phyloP scores from a whole-genome alignment of 345 rosid genomes.

The Populus ilicifolia region DNA sequence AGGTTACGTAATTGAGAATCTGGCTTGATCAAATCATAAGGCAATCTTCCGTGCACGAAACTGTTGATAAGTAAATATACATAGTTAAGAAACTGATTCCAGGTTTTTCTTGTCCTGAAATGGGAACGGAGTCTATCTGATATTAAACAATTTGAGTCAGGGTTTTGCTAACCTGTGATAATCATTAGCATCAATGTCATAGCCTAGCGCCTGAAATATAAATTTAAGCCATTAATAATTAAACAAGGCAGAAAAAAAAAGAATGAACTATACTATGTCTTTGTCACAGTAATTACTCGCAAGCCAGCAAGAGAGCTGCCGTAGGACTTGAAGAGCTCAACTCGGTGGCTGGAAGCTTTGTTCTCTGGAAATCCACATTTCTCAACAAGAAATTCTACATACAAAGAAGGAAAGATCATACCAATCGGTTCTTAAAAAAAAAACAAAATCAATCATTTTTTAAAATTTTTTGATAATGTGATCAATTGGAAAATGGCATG shows the following conservation, averaged over 20 bases:
- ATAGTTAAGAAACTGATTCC: not conserved
- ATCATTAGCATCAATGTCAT: conserved; percentile 72
- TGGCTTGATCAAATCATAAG: conserved; percentile 70
- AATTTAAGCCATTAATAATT: not conserved
- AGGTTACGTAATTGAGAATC: conserved; percentile 59
- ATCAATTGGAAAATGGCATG: not conserved
- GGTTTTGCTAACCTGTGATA: conserved; percentile 59
- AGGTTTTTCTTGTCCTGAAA: not conserved
- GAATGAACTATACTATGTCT: too few relatives aligned
- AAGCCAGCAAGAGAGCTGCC: conserved; percentile 96
- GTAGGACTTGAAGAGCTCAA: conserved; percentile 74
- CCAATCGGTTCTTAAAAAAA: not conserved
- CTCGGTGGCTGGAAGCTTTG: conserved; percentile 62
- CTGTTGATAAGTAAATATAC: conserved; percentile 28
- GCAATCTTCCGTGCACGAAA: conserved; percentile 93
- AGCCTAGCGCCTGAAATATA: conserved; percentile 59
- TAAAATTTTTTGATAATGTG: not conserved
- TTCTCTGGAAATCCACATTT: conserved; percentile 55
- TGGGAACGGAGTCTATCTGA: not conserved
- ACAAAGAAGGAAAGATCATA: not conserved
- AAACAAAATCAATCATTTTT: not conserved
- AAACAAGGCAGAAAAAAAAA: not conserved
- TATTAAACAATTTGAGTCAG: not conserved
- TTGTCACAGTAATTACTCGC: conserved; percentile 40
- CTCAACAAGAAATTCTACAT: conserved; percentile 66